Evolutionary conservation across 768 basidiomycete genomes (phyloP).

Genomic region (Rhizopogon salebrosus): DNA sequence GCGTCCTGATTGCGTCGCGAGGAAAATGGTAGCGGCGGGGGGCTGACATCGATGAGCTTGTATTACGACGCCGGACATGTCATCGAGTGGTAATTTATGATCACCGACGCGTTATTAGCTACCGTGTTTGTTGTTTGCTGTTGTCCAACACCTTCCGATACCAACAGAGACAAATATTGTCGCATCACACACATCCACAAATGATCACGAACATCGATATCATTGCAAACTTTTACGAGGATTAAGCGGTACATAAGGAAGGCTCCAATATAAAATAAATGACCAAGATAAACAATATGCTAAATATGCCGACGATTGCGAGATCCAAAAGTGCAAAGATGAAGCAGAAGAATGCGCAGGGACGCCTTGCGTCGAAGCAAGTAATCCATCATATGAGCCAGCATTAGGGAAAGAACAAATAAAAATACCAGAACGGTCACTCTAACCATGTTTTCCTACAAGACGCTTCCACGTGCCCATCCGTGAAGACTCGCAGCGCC

Average conservation of each 20-base stretch:
- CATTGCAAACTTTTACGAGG: slow-evolving; percentile 10
- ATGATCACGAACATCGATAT: slow-evolving; percentile 2
- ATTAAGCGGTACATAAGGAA: slow-evolving; percentile 22
- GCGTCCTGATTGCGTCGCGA: slow-evolving; percentile 25
- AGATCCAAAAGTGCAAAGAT: slow-evolving; percentile 26
- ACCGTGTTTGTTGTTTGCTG: neutral
- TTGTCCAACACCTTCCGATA: slow-evolving; percentile 4
- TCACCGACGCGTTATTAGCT: neutral
- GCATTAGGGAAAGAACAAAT: slow-evolving; percentile 19
- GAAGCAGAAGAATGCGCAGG: neutral
- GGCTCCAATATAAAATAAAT: slow-evolving; percentile 33
- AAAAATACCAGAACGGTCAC: slow-evolving; percentile 18
- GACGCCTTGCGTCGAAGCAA: slow-evolving; percentile 20
- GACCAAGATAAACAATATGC: slow-evolving; percentile 31
- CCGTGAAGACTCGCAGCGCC: neutral
- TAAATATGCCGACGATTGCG: slow-evolving; percentile 28
- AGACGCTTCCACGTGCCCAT: slow-evolving; percentile 5
- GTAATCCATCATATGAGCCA: slow-evolving; percentile 21
- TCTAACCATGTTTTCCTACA: slow-evolving; percentile 22
- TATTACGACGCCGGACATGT: slow-evolving; percentile 25
- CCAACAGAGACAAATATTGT: slow-evolving; percentile 11
- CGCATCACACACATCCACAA: neutral
- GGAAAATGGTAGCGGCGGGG: slow-evolving; percentile 40
- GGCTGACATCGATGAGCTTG: slow-evolving; percentile 37
- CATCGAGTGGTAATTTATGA: no score